These are phyloP conservation scores for Taphrina pruni DNA, from an alignment of 1,139 yeast genomes.

Conservation along the genomic window DNA sequence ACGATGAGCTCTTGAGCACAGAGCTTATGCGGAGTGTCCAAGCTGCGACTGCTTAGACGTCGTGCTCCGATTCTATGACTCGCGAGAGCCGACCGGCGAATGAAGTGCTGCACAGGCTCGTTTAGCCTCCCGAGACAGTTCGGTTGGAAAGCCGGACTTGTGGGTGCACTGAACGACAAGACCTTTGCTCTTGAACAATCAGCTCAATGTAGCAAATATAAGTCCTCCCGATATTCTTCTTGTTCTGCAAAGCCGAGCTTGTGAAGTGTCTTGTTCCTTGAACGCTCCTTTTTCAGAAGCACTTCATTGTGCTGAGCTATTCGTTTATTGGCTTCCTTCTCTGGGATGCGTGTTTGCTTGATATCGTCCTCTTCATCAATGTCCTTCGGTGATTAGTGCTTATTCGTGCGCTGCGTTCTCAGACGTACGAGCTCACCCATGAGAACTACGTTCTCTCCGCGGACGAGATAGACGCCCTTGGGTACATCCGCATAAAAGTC, in stretches of 20 bases:
- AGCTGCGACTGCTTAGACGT: no score
- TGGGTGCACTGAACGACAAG: no score
- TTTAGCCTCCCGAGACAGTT: no score
- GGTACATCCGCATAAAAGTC: constrained; percentile 72
- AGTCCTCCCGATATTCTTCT: constrained; percentile 38
- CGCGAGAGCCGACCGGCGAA: no score
- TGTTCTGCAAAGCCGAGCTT: constrained; percentile 43
- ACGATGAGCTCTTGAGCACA: no score
- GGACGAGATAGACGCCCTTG: constrained; percentile 82
- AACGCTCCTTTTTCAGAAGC: constrained; percentile 57
- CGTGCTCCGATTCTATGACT: no score
- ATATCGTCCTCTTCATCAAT: constrained; percentile 83
- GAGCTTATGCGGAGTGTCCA: no score
- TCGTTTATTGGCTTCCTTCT: constrained; percentile 60
- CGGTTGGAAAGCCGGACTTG: no score
- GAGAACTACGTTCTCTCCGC: constrained; percentile 98
- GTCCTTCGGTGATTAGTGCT: constrained; percentile 54
- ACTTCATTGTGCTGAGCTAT: constrained; percentile 54
- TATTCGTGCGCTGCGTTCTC: background rate
- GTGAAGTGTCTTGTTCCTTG: constrained; percentile 59
- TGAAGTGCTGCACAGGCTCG: no score
- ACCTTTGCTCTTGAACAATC: background rate
- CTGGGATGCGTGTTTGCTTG: constrained; percentile 64
- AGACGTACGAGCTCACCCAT: constrained; percentile 73
- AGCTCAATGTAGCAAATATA: constrained; percentile 31